Percentiles rank a stretch among this genome's conserved stretches.
Conservation (phyloP, 1,139 yeast species). For the Candida sanyaensis region DNA sequence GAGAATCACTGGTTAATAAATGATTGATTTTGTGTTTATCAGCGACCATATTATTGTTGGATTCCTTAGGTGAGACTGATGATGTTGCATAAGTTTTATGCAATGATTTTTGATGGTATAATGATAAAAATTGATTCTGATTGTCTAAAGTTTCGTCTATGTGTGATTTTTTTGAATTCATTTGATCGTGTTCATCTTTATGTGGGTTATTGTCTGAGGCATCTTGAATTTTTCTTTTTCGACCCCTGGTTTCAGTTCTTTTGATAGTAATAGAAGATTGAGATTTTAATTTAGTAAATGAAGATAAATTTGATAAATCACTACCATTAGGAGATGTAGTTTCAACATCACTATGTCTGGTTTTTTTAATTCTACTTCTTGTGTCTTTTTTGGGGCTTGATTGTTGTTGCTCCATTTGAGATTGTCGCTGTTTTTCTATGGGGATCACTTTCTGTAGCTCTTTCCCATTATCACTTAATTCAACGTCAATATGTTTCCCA, state of each 20-base stretch:
- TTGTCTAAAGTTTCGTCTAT: neutral
- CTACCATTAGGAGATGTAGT: neutral
- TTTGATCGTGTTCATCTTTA: neutral
- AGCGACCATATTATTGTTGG: neutral
- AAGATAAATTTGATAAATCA: neutral
- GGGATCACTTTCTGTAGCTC: conserved; percentile 12
- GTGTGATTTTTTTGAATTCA: neutral
- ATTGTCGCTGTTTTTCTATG: conserved; percentile 7
- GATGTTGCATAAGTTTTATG: neutral
- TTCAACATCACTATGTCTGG: neutral
- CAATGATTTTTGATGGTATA: neutral
- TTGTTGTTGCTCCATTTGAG: conserved; percentile 5
- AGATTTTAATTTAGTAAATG: neutral
- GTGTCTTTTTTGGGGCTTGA: conserved; percentile 12
- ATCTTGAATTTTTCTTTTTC: conserved; percentile 12
- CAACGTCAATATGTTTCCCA: conserved; percentile 9
- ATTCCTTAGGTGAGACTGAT: neutral
- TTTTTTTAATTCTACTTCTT: conserved; percentile 13
- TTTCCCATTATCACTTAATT: conserved; percentile 16
- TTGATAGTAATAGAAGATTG: conserved; percentile 1
- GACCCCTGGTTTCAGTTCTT: conserved; percentile 15
- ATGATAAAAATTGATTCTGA: neutral
- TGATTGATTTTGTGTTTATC: conserved; percentile 16
- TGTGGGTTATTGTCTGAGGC: neutral
- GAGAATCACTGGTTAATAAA: conserved; percentile 13